Evolutionary conservation across 345 rosid species (phyloP).

Genomic region (Boechera divaricarpa): DNA sequence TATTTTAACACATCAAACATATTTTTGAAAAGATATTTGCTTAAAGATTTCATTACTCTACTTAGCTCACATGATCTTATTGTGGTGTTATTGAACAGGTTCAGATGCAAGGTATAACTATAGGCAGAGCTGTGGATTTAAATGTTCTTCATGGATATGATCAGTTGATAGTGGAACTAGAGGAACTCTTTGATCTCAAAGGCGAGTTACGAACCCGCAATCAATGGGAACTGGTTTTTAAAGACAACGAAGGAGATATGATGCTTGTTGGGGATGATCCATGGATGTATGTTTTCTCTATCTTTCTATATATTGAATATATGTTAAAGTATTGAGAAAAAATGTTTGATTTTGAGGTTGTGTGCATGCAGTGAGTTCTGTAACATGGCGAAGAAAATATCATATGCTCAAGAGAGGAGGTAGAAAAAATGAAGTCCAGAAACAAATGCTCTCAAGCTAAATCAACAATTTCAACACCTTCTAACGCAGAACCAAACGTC

Average conservation of each 20-base stretch:
- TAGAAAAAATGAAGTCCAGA: neutral
- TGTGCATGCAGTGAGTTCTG: neutral
- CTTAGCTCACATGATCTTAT: neutral
- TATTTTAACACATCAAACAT: neutral
- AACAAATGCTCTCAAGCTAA: neutral
- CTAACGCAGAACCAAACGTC: neutral
- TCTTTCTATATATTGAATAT: neutral
- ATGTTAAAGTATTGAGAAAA: neutral
- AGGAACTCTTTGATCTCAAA: constrained; percentile 58
- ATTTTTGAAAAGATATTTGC: neutral
- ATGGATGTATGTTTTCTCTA: constrained; percentile 59
- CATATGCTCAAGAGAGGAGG: neutral
- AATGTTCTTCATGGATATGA: constrained; percentile 55
- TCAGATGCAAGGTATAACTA: constrained; percentile 63
- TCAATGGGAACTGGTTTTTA: constrained; percentile 64
- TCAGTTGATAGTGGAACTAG: constrained; percentile 59
- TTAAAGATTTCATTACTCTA: neutral
- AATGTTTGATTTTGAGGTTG: neutral
- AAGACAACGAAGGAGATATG: constrained; percentile 66
- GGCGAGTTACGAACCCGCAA: constrained; percentile 51
- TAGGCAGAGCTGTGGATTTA: constrained; percentile 67
- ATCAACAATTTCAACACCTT: neutral
- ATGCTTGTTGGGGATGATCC: constrained; percentile 86
- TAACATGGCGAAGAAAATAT: neutral
- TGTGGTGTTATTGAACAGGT: constrained; percentile 52